Conservation (phyloP, 129 eudicot species). For the Saposhnikovia divaricata region DNA sequence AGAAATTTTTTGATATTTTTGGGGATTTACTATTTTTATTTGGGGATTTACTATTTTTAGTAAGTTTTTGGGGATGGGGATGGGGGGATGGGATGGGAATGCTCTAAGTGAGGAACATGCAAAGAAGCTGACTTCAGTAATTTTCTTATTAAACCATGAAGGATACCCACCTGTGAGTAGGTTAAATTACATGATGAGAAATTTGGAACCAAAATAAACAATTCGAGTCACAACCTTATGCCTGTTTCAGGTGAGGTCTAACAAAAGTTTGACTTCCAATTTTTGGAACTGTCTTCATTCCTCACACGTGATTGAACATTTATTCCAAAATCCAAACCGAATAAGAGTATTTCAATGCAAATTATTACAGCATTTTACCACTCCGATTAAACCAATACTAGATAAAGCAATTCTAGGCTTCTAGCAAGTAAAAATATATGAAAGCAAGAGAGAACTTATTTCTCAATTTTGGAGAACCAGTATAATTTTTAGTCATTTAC, state of each 20-base stretch:
- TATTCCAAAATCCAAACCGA: neutral
- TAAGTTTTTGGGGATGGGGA: too few relatives aligned
- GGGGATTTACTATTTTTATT: too few relatives aligned
- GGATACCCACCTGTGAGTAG: neutral
- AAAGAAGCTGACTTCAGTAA: neutral
- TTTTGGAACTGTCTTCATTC: neutral
- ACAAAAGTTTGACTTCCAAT: neutral
- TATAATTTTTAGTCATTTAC: too few relatives aligned
- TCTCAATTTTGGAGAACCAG: too few relatives aligned
- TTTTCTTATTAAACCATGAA: neutral
- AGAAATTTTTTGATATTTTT: too few relatives aligned
- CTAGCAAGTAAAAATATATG: neutral
- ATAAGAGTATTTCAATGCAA: neutral
- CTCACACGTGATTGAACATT: neutral
- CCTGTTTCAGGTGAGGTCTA: conserved; percentile 1
- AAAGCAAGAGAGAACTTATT: too few relatives aligned
- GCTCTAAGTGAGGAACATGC: neutral
- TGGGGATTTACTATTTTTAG: too few relatives aligned
- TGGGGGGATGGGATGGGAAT: too few relatives aligned
- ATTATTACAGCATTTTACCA: neutral
- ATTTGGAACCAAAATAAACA: neutral
- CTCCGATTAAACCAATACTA: neutral
- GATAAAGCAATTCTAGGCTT: neutral
- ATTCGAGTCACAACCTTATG: neutral
- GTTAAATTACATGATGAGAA: neutral